Percentiles rank a stretch among this genome's conserved stretches.
phyloP scores from a whole-genome alignment of 352 stramenopile species.

The Phytopythium delawarense region DNA sequence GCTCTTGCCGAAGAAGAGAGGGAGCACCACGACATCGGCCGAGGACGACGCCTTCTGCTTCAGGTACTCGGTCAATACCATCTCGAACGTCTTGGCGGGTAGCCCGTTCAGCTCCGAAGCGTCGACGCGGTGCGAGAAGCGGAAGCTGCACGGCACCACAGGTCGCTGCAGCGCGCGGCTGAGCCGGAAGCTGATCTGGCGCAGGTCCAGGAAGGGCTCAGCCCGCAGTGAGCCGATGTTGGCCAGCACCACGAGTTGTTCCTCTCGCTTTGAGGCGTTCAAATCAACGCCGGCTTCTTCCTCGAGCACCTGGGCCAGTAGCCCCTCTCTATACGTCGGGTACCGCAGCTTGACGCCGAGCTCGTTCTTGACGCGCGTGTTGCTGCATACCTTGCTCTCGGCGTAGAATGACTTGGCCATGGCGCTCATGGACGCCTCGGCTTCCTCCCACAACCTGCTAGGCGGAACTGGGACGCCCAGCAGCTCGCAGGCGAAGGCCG shows the following conservation, averaged over 20 bases:
- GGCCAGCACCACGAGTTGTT: slow-evolving; percentile 47
- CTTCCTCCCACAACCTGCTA: slow-evolving; percentile 69
- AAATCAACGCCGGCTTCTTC: slow-evolving; percentile 18
- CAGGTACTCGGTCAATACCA: slow-evolving; percentile 47
- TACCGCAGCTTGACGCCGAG: slow-evolving; percentile 69
- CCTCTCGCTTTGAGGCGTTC: slow-evolving; percentile 1
- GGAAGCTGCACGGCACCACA: slow-evolving; percentile 73
- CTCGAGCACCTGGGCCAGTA: slow-evolving; percentile 74
- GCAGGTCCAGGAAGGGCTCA: slow-evolving; percentile 66
- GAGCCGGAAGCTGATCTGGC: slow-evolving; percentile 64
- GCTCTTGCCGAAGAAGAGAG: slow-evolving; percentile 79
- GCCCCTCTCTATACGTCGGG: slow-evolving; percentile 77
- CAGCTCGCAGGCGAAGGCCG: slow-evolving; percentile 71
- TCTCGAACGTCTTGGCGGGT: slow-evolving; percentile 61
- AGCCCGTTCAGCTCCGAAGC: slow-evolving; percentile 50
- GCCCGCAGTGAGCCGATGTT: slow-evolving; percentile 77
- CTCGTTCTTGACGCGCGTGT: slow-evolving; percentile 69
- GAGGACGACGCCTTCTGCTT: slow-evolving; percentile 5
- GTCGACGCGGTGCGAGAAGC: slow-evolving; percentile 74
- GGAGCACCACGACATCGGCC: slow-evolving; percentile 51
- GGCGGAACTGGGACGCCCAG: slow-evolving; percentile 43
- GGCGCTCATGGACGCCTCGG: slow-evolving; percentile 66
- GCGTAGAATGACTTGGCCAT: slow-evolving; percentile 88
- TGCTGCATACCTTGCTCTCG: slow-evolving; percentile 79
- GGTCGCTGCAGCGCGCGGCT: slow-evolving; percentile 45